A percentile compares a stretch with the other conserved stretches of the same genome.
These are phyloP conservation scores for Aspergillus sclerotialis DNA, from an alignment of 2,329 filamentous ascomycete genomes.

Conservation along the genomic window DNA sequence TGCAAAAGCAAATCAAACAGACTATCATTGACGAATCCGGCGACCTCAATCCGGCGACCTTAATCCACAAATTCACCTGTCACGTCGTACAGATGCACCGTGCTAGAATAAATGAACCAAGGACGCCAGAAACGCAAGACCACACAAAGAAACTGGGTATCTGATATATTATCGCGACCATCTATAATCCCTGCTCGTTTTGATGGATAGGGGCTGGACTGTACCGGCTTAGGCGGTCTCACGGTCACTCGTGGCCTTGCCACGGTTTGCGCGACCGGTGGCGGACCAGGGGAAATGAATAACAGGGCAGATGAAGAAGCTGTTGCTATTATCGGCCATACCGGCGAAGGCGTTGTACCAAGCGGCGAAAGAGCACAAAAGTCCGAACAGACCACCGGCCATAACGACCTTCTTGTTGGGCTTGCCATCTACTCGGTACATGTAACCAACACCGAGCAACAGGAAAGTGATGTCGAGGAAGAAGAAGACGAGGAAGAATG, in stretches of 20 bases:
- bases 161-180: constrained; percentile 18
- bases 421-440: constrained; percentile 40
- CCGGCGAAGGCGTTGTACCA: constrained; percentile 85
- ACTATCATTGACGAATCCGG: neutral
- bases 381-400: constrained; percentile 72
- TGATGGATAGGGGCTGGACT: too few relatives aligned
- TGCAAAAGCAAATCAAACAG: neutral
- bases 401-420: constrained; percentile 51
- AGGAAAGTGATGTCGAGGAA: constrained; percentile 70
- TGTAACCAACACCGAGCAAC: constrained; percentile 59
- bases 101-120: neutral
- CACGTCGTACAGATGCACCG: constrained; percentile 1
- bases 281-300: constrained; percentile 93
- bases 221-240: constrained; percentile 31
- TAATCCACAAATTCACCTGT: too few relatives aligned
- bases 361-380: constrained; percentile 70
- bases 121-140: neutral
- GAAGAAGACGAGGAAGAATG: constrained; percentile 73
- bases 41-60: too few relatives aligned
- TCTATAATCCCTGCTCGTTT: neutral
- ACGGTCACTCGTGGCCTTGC: constrained; percentile 41
- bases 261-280: constrained; percentile 58
- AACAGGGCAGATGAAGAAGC: constrained; percentile 90
- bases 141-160: constrained; percentile 22
- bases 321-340: constrained; percentile 62